Evolutionary conservation across 2,329 filamentous ascomycete species (phyloP).

Genomic region (Neonectria ditissima): DNA sequence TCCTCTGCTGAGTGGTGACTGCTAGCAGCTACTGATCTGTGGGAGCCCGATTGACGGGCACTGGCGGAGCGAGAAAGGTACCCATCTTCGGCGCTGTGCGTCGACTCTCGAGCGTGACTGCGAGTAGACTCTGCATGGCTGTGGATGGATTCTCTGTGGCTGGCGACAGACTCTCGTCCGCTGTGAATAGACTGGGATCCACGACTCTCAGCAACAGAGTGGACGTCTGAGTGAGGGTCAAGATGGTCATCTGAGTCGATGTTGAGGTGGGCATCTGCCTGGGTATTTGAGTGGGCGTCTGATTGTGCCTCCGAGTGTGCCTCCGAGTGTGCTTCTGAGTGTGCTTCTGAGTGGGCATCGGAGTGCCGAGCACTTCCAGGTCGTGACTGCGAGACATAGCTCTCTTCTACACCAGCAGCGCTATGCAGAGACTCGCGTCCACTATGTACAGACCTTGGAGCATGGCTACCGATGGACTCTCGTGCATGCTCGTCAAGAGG

Average conservation of each 20-base stretch:
- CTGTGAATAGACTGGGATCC: neutral
- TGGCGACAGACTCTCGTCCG: constrained; percentile 10
- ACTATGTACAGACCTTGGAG: neutral
- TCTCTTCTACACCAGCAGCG: neutral
- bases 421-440: constrained; percentile 1
- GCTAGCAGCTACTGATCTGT: constrained; percentile 37
- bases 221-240: neutral
- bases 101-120: constrained; percentile 13
- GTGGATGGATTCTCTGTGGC: constrained; percentile 2
- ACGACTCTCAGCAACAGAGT: neutral
- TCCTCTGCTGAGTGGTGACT: constrained; percentile 35
- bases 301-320: neutral
- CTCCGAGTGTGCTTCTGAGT: neutral
- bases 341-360: neutral
- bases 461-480: constrained; percentile 1
- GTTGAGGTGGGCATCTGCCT: neutral
- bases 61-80: constrained; percentile 27
- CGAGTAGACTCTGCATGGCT: constrained; percentile 3
- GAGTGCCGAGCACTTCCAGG: constrained; percentile 1
- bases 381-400: neutral
- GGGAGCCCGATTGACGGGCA: constrained; percentile 40
- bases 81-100: neutral
- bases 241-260: neutral
- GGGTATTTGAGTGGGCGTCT: too few relatives aligned
- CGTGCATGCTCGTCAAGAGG: neutral